These are phyloP conservation scores for Wolfiporia cocos DNA, from an alignment of 1,284 basidiomycete species.

Conservation along the genomic window DNA sequence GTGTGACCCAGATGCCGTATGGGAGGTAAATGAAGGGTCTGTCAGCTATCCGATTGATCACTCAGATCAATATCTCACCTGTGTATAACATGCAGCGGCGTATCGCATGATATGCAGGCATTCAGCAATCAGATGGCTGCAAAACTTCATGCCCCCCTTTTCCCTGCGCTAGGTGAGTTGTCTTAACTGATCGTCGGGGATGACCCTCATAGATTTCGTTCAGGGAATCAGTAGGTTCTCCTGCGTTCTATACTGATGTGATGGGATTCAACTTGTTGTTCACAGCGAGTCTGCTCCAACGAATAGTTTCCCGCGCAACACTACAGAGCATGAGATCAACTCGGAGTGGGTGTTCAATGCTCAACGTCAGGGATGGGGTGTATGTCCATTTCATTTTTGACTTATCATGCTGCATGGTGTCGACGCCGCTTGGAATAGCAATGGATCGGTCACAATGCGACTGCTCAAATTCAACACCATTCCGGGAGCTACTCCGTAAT, in stretches of 20 bases:
- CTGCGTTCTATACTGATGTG: neutral
- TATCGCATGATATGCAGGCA: constrained; percentile 32
- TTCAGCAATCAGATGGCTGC: constrained; percentile 40
- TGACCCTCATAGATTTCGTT: neutral
- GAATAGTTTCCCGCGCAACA: constrained; percentile 42
- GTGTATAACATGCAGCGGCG: constrained; percentile 26
- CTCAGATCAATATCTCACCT: no score
- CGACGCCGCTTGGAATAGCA: constrained; percentile 22
- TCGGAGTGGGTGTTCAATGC: constrained; percentile 46
- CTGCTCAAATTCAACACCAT: constrained; percentile 33
- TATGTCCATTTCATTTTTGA: constrained; percentile 16
- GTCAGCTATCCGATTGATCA: no score
- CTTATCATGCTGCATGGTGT: neutral
- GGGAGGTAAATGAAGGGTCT: constrained; percentile 38
- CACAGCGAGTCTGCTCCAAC: constrained; percentile 41
- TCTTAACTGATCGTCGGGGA: neutral
- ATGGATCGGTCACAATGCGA: constrained; percentile 34
- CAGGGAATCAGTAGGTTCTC: constrained; percentile 44
- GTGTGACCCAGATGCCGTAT: constrained; percentile 32
- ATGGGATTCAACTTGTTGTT: no score
- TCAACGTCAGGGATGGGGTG: constrained; percentile 40
- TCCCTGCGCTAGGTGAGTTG: constrained; percentile 37
- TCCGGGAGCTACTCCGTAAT: constrained; percentile 45
- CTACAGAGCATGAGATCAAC: constrained; percentile 24
- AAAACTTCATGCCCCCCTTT: constrained; percentile 34